Conservation (phyloP, 2,329 filamentous ascomycete genomes). For the Pezicula carpinea region DNA sequence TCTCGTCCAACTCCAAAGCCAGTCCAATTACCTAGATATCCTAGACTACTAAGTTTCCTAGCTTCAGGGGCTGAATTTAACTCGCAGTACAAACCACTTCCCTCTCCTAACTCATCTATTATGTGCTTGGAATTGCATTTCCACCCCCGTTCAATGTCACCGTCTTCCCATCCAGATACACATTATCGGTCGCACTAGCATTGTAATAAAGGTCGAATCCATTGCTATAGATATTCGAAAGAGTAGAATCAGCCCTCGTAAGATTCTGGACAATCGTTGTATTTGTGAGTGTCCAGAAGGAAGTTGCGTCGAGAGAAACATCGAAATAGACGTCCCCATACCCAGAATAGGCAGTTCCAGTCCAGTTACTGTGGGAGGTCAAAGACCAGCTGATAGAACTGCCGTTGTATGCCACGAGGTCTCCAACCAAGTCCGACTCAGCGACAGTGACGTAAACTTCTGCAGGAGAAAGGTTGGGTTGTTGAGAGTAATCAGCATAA, state of each 20-base stretch:
- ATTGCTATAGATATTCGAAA: conserved; percentile 11
- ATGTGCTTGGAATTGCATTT: not conserved
- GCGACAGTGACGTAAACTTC: conserved; percentile 21
- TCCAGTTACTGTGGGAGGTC: conserved; percentile 12
- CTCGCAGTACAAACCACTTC: too few species aligned
- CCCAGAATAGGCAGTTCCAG: conserved; percentile 14
- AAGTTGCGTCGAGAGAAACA: conserved; percentile 11
- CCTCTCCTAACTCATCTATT: not conserved
- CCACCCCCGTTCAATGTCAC: conserved; percentile 2
- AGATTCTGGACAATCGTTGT: conserved; percentile 14
- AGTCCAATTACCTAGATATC: too few species aligned
- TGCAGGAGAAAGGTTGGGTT: conserved; percentile 23
- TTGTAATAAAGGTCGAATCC: conserved; percentile 13
- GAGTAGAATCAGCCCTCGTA: conserved; percentile 7
- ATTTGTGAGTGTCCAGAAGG: conserved; percentile 16
- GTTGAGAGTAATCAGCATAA: conserved; percentile 27
- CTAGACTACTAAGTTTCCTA: too few species aligned
- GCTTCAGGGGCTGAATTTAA: too few species aligned
- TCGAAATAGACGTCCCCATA: conserved; percentile 11
- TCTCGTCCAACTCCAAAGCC: too few species aligned
- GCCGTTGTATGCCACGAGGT: conserved; percentile 30
- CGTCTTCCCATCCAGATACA: conserved; percentile 7
- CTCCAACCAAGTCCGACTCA: conserved; percentile 24
- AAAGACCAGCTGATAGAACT: conserved; percentile 16
- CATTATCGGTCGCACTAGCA: conserved; percentile 6